Base-by-base conservation (phyloP, 371 early-diverging fungal species). In the Circinella umbellata region DNA sequence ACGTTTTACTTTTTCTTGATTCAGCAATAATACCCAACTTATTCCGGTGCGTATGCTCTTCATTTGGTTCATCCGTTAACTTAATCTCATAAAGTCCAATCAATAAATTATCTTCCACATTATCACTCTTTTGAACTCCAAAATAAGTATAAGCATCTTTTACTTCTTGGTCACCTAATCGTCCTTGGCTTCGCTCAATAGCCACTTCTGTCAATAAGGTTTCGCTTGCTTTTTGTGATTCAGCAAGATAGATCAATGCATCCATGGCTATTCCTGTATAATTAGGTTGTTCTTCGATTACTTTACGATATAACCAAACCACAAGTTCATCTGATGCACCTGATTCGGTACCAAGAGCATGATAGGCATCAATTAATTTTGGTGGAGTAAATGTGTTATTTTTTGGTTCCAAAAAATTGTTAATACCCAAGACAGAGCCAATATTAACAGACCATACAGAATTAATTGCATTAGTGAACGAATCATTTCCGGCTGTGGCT, bases 111-210 rank as follows among this genome's bases (percentile, higher is more conserved):
- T 76, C 75, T 72, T 77, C 72, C 59, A 76, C 64, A 73, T 76
- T 49, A 9, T 69, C 59, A 37, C 74, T 65, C 47, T 75, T 73
- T 3, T 75, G 63, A 7, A 86, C 70, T 8, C 81, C 86, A 73
- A 88, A 90, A 64, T 83, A 77, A 17, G 69, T 68, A 66, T 88
- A 89, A 2, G 90, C 90, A 18, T 79, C 77, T 7, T 74, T 75
- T 37, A 89, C 71, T 39, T 88, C 88, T 6, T 74, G 71, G 4
- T 73, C 70, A 4, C 80, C 79, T 34, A 85, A 74, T 9, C 82
- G 72, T 2, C 88, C 88, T 38, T 79, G 73, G 4, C 85, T 84
- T 3, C 77, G 79, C 64, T 85, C 84, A 48, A 76, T 75, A 5
- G 80, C 85, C 34, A 88, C 75, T 54, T 85, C 78, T 0, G 80